These are phyloP conservation scores for Leccinellum luteum DNA, from an alignment of 768 basidiomycete species.

Conservation along the genomic window DNA sequence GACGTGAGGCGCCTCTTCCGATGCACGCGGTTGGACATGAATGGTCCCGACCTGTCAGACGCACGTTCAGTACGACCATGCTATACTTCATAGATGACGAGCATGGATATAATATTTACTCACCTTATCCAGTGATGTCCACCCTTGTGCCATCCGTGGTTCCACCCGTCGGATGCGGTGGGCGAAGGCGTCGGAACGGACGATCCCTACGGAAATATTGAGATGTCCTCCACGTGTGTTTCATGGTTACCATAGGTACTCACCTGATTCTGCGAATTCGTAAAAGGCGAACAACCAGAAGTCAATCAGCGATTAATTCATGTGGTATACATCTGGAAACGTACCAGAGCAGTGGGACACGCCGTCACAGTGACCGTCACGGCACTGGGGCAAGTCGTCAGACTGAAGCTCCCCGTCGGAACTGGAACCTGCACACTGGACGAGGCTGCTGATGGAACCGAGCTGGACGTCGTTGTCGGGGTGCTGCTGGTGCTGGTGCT, in stretches of 20 bases:
- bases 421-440: not conserved
- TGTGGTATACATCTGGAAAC: not conserved
- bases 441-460: not conserved
- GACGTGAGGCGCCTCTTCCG: conserved; percentile 6
- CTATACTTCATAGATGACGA: not conserved
- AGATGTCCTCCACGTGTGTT: not conserved
- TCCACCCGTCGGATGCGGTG: not conserved
- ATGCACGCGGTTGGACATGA: not conserved
- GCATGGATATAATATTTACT: not conserved
- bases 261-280: not conserved
- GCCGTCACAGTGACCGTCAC: conserved; percentile 16
- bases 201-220: not conserved
- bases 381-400: conserved; percentile 1
- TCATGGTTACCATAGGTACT: not conserved
- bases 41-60: conserved; percentile 1
- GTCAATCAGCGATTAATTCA: not conserved
- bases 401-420: not conserved
- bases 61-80: not conserved
- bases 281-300: not conserved
- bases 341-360: conserved; percentile 17
- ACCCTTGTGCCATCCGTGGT: not conserved
- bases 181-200: not conserved
- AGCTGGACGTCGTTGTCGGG: not conserved
- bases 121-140: conserved; percentile 4
- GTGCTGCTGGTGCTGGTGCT: not conserved